Evolutionary conservation across 345 rosid species (phyloP).

Genomic region (Microcos paniculata): DNA sequence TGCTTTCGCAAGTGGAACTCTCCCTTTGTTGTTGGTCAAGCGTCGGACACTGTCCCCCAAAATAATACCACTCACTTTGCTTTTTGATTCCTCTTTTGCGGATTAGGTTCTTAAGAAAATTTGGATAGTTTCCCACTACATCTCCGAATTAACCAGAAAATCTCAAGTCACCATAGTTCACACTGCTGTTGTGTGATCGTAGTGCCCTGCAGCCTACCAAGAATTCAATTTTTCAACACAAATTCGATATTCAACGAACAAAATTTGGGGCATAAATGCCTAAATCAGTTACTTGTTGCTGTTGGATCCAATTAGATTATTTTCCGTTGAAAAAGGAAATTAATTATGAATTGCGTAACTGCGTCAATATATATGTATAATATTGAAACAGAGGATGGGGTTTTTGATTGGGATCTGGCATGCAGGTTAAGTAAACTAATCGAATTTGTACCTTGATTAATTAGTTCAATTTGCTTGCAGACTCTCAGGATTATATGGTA

Average conservation of each 20-base stretch:
- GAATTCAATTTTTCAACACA: conserved; percentile 9
- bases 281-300: not conserved
- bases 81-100: not conserved
- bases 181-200: not conserved
- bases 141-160: not conserved
- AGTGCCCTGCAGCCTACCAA: not conserved
- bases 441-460: not conserved
- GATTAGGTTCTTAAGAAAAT: not conserved
- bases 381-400: not conserved
- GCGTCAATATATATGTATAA: not conserved
- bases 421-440: not conserved
- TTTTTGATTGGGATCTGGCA: not conserved
- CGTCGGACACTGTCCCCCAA: conserved; percentile 17
- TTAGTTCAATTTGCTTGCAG: not conserved
- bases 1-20: conserved; percentile 18
- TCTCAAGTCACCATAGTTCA: not conserved
- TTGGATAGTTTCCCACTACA: conserved; percentile 5
- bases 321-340: not conserved
- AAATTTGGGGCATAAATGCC: not conserved
- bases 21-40: conserved; percentile 11
- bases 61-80: conserved; percentile 3
- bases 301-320: not conserved
- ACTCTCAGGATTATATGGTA: not conserved
- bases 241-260: not conserved
- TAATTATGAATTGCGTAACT: not conserved